Percentiles rank a stretch among this genome's conserved stretches.
Evolutionary conservation across 345 rosid genomes (phyloP).

Genomic region (Viola odorata): DNA sequence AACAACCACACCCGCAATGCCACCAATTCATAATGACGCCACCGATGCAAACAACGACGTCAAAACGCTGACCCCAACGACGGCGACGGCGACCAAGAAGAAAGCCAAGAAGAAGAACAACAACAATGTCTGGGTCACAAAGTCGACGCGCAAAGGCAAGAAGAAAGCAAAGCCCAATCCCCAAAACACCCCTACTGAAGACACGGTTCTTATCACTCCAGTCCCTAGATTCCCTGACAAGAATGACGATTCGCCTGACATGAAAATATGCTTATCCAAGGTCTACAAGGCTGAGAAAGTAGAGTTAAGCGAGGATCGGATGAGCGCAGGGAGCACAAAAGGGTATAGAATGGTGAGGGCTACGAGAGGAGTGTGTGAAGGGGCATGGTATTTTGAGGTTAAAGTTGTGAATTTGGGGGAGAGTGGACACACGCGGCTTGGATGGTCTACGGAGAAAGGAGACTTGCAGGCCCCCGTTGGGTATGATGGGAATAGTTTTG

Average conservation of each 20-base stretch:
- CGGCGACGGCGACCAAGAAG: constrained; percentile 32
- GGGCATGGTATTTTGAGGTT: constrained; percentile 96
- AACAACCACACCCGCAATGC: neutral
- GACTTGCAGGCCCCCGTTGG: constrained; percentile 99
- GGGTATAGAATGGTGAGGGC: constrained; percentile 98
- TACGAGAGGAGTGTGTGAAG: constrained; percentile 86
- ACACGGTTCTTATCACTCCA: constrained; percentile 66
- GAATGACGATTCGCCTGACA: constrained; percentile 63
- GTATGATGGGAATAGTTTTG: constrained; percentile 84
- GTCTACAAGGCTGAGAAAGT: constrained; percentile 97
- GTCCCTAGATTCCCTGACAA: constrained; percentile 76
- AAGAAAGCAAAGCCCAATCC: constrained; percentile 69
- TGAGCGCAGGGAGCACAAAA: constrained; percentile 80
- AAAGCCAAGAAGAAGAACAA: constrained; percentile 81
- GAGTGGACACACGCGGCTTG: constrained; percentile 88
- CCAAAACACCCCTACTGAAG: constrained; percentile 55
- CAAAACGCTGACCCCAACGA: constrained; percentile 8
- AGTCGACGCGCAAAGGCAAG: constrained; percentile 85
- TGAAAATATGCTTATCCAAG: constrained; percentile 70
- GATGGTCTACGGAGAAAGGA: constrained; percentile 94
- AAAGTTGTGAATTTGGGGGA: constrained; percentile 72
- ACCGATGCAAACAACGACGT: constrained; percentile 5
- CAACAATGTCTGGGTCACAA: constrained; percentile 78
- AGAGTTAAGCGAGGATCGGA: constrained; percentile 74
- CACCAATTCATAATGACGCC: constrained; percentile 6